Evolutionary conservation across 192 early-diverging fungal species (phyloP), one percentile per base, ranked within the genome.

Genomic region (Spizellomyces sp.): DNA sequence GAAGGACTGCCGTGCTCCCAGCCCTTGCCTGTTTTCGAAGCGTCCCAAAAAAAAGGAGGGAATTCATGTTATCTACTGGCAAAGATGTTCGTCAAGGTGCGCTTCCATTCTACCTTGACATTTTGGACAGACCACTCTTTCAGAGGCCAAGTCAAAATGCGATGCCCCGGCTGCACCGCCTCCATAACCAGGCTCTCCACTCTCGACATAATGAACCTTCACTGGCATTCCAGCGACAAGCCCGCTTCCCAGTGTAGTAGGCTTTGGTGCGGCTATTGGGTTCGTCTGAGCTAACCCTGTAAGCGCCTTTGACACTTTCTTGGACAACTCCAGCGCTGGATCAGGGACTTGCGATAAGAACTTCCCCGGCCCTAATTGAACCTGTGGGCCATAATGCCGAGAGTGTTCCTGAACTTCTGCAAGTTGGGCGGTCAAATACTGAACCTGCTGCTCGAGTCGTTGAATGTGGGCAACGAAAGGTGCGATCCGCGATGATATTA

Each of bases 191-290:
- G 21, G 4, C 14, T 66, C 64, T 15, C 48, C 58, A 22, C 50
- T 61, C 1, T 41, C 42, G 43, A 70, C 55, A 62, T 60, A 70
- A 7, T 42, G 58, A 44, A 70, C 58, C 22, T 47, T 14, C 7
- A 70, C 58, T 1, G 68, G 68, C 68, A 70, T 70, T 8, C 61
- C 58, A 6, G 57, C 59, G 9, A 70, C 19, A 56, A 70, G 22
- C 41, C 68, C 68, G 1, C 15, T 45, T 2, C 66, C 56, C 1
- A 70, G 42, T 22, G 48, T 59, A 15, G 68, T 27, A 5, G 42
- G 58, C 45, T 57, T 61, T 19, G 57, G 8, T 6, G 45, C 43
- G 1, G 68, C 68, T 12, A 41, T 22, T 42, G 68, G 68, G 27
- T 70, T 70, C 36, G 57, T 59, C 41, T 45, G 27, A 7, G 58